Evolutionary conservation across 1,139 yeast genomes (phyloP).

Genomic region (Protomyces inundatus): DNA sequence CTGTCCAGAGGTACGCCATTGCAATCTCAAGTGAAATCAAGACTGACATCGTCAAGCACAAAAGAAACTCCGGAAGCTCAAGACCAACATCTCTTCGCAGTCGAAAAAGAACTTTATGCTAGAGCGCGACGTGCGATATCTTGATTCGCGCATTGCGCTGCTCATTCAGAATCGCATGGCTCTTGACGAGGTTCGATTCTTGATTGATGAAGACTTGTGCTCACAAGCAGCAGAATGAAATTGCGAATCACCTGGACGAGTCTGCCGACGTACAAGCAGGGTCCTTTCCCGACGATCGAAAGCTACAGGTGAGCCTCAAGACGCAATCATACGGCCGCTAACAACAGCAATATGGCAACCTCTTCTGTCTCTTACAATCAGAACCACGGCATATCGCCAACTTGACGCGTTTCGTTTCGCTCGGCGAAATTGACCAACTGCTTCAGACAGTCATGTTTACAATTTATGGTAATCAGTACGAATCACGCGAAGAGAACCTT

Average conservation of each 20-base stretch:
- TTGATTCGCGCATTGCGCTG: slow-evolving; percentile 43
- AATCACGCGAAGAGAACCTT: slow-evolving; percentile 44
- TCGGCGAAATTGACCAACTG: slow-evolving; percentile 43
- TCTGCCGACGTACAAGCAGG: slow-evolving; percentile 31
- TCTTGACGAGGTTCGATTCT: slow-evolving; percentile 36
- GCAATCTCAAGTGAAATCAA: not conserved
- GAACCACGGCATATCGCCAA: slow-evolving; percentile 43
- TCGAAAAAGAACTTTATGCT: slow-evolving; percentile 42
- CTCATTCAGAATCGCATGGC: slow-evolving; percentile 44
- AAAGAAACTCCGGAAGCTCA: slow-evolving; percentile 39
- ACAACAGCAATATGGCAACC: slow-evolving; percentile 39
- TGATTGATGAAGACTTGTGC: not conserved
- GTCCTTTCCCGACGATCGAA: slow-evolving; percentile 31
- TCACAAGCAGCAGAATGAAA: slow-evolving; percentile 36
- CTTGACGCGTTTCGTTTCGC: slow-evolving; percentile 40
- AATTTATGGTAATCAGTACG: slow-evolving; percentile 45
- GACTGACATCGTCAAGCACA: slow-evolving; percentile 34
- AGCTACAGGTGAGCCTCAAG: slow-evolving; percentile 25
- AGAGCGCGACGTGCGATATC: slow-evolving; percentile 43
- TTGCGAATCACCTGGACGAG: slow-evolving; percentile 39
- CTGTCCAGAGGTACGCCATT: slow-evolving; percentile 34
- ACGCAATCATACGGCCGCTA: not conserved
- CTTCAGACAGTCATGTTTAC: slow-evolving; percentile 46
- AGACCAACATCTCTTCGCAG: slow-evolving; percentile 41
- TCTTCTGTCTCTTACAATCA: slow-evolving; percentile 42